phyloP scores from a whole-genome alignment of 1,284 basidiomycete genomes.

The Sporisorium exsertum region DNA sequence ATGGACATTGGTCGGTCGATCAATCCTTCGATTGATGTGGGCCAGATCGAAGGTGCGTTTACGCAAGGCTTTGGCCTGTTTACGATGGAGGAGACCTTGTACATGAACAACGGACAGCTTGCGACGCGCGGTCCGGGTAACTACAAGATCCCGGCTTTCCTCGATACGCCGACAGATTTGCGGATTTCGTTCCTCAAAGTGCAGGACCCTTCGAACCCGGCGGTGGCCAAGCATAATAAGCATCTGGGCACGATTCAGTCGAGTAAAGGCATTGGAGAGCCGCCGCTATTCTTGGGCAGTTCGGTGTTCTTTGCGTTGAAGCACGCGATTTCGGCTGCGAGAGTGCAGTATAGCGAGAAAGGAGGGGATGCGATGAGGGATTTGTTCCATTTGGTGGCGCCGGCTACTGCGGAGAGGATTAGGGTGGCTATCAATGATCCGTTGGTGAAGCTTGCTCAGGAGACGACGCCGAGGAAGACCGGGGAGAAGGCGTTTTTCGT shows the following conservation, averaged over 20 bases:
- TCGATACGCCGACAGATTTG: slow-evolving; percentile 69
- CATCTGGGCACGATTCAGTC: slow-evolving; percentile 65
- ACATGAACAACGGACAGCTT: slow-evolving; percentile 66
- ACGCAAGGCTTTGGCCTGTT: slow-evolving; percentile 63
- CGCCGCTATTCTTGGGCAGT: slow-evolving; percentile 69
- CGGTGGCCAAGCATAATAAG: slow-evolving; percentile 24
- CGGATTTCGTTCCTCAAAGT: slow-evolving; percentile 66
- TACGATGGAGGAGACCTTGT: slow-evolving; percentile 69
- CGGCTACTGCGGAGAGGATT: slow-evolving; percentile 69
- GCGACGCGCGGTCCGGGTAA: slow-evolving; percentile 68
- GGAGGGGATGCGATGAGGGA: slow-evolving; percentile 18
- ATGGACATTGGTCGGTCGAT: slow-evolving; percentile 70
- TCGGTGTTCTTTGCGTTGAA: slow-evolving; percentile 68
- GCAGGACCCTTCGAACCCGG: slow-evolving; percentile 43
- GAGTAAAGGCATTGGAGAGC: slow-evolving; percentile 63
- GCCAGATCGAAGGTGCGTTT: slow-evolving; percentile 69
- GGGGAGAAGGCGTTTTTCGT: slow-evolving; percentile 68
- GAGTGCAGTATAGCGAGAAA: slow-evolving; percentile 56
- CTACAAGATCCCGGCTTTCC: slow-evolving; percentile 69
- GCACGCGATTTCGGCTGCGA: slow-evolving; percentile 64
- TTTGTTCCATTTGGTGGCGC: slow-evolving; percentile 60
- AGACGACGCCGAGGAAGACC: slow-evolving; percentile 54
- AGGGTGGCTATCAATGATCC: slow-evolving; percentile 65
- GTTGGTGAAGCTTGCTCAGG: slow-evolving; percentile 52
- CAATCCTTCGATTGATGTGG: slow-evolving; percentile 70